These are phyloP conservation scores for Fusarium sp. DNA, from an alignment of 2,329 filamentous ascomycete genomes.

Conservation along the genomic window DNA sequence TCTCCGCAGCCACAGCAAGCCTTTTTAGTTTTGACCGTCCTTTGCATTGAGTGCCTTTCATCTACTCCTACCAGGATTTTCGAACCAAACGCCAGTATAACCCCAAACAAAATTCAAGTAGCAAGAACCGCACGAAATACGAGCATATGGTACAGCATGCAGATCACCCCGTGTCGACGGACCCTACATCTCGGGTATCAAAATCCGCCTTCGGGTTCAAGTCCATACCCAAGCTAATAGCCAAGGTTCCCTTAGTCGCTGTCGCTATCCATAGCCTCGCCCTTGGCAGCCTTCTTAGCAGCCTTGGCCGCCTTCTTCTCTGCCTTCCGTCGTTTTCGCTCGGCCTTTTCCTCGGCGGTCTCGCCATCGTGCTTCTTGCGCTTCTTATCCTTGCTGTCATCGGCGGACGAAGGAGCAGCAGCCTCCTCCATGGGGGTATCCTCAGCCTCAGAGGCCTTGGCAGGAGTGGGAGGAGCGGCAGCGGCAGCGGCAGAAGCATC, in stretches of 20 bases:
- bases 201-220: conserved; percentile 25
- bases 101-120: conserved; percentile 36
- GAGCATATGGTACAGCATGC: conserved; percentile 44
- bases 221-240: conserved; percentile 15
- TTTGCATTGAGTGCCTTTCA: conserved; percentile 45
- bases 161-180: conserved; percentile 42
- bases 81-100: conserved; percentile 44
- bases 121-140: conserved; percentile 36
- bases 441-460: conserved; percentile 49
- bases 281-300: conserved; percentile 63
- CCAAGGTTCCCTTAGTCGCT: conserved; percentile 54
- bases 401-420: conserved; percentile 53
- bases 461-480: conserved; percentile 52
- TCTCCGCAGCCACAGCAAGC: not conserved
- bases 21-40: conserved; percentile 38
- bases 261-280: conserved; percentile 61
- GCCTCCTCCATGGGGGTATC: conserved; percentile 51
- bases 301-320: conserved; percentile 68
- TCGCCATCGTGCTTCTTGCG: conserved; percentile 86
- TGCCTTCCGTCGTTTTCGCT: conserved; percentile 67
- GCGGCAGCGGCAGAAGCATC: conserved; percentile 56
- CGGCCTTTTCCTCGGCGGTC: conserved; percentile 72
- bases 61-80: conserved; percentile 46
- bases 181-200: conserved; percentile 37
- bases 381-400: conserved; percentile 69